Conservation (phyloP, 208 protist genomes). For the Leishmania gerbilli region DNA sequence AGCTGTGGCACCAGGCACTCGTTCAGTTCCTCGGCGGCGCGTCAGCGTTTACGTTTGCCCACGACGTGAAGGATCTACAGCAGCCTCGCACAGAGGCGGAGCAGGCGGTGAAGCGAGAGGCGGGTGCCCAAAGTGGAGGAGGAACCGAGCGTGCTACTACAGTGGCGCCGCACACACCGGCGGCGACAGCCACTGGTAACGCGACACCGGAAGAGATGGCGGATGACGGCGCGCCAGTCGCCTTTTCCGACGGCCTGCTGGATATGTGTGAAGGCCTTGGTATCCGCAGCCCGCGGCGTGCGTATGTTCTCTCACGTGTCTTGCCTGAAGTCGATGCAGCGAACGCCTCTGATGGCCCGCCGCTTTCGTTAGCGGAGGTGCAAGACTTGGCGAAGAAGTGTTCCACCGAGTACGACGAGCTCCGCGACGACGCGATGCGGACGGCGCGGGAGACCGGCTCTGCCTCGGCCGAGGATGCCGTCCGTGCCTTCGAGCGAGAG, state of each 20-base stretch:
- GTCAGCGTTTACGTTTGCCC: constrained; percentile 19
- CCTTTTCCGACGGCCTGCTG: constrained; percentile 7
- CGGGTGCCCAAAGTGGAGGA: too few species aligned
- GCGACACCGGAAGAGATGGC: neutral
- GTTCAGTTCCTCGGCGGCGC: constrained; percentile 19
- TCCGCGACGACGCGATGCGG: constrained; percentile 5
- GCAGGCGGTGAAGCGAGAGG: neutral
- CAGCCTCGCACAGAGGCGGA: constrained; percentile 12
- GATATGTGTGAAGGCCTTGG: constrained; percentile 36
- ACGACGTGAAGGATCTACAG: constrained; percentile 32
- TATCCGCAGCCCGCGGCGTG: constrained; percentile 45
- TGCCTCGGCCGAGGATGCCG: constrained; percentile 21
- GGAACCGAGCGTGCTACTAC: neutral
- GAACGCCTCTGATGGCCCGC: constrained; percentile 1
- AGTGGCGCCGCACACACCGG: neutral
- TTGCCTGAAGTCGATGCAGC: constrained; percentile 25
- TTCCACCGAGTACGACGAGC: constrained; percentile 34
- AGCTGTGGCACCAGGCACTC: constrained; percentile 23
- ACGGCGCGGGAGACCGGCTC: constrained; percentile 9
- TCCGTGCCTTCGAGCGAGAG: constrained; percentile 24
- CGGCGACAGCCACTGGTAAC: neutral
- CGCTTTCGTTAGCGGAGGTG: constrained; percentile 31
- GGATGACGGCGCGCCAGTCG: neutral
- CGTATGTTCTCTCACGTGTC: constrained; percentile 34
- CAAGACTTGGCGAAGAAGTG: constrained; percentile 28